Evolutionary conservation across 345 rosid genomes (phyloP), one percentile per base, ranked within the genome.

Genomic region (Boechera divaricarpa): DNA sequence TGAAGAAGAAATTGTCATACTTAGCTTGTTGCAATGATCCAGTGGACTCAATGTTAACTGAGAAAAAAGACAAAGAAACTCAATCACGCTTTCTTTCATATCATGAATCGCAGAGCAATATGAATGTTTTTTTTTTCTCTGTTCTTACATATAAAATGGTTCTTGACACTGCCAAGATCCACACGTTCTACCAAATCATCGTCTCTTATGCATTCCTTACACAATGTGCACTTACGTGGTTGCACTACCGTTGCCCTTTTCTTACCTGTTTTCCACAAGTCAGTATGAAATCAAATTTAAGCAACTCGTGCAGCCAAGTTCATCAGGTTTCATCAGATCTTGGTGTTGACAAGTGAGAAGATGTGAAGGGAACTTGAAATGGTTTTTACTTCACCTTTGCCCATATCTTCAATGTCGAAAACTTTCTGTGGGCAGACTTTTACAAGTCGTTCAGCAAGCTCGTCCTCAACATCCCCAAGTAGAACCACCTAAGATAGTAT

Each of bases 391-490:
- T 80, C 70, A 93, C 98, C 98, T 73, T 85, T 83, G 67, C 91
- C 97, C 72, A 91, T 74, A 73, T 94, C 98, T 88, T 92, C 98
- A 70, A 94, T 92, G 79, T 92, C 98, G 73, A 92, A 94, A 59
- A 94, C 97, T 8, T 85, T 83, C 41, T 82, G 86, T 2, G 97
- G 97, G 67, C 98, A 94, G 63, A 82, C 86, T 53, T 77, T 77
- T 65, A 79, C 83, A 18, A 94, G 97, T 64, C 81, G 81, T 81
- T 88, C 91, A 55, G 95, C 98, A 52, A 52, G 66, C 64, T 88
- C 80, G 45, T 80, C 90, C 82, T 87, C 81, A 55, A 94, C 56
- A 42, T 90, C 85, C 75, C 86, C 79, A 56, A 60, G 73, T 73
- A 94, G 81, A 68, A 84, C 83, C 70, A 94, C 91, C 98, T 92